These are phyloP conservation scores for Tetragonia tetragonoides DNA, from an alignment of 148 eudicot species.

Conservation along the genomic window DNA sequence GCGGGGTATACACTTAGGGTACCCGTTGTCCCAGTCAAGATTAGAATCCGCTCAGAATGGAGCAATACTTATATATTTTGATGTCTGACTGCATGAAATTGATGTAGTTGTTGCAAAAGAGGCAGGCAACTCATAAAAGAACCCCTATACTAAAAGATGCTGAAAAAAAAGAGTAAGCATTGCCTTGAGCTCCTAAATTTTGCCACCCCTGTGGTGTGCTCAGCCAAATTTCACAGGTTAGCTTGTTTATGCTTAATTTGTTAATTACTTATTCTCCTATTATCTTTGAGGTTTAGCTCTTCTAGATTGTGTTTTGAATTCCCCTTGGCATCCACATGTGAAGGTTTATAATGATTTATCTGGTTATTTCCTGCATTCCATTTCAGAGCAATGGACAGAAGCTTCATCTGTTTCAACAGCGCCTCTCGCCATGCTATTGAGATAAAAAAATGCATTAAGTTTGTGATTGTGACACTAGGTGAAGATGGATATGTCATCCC, in stretches of 20 bases:
- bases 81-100: too few species aligned
- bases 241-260: neutral
- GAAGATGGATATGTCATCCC: conserved; percentile 89
- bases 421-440: conserved; percentile 71
- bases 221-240: conserved; percentile 85
- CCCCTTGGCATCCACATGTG: neutral
- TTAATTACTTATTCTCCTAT: neutral
- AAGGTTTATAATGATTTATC: neutral
- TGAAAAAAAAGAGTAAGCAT: conserved; percentile 73
- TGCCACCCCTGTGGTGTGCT: conserved; percentile 72
- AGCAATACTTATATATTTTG: too few species aligned
- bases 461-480: conserved; percentile 84
- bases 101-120: too few species aligned
- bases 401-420: conserved; percentile 68
- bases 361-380: neutral
- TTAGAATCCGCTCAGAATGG: too few species aligned
- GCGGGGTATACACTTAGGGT: too few species aligned
- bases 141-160: conserved; percentile 91
- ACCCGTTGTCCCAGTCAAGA: too few species aligned
- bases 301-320: neutral
- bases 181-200: conserved; percentile 66
- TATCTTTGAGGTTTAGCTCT: neutral
- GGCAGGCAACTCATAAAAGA: conserved; percentile 68
- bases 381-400: conserved; percentile 78
- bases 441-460: conserved; percentile 61